A percentile compares a stretch with the other conserved stretches of the same genome.
These are phyloP conservation scores for Mucor irregularis DNA, from an alignment of 371 early-diverging fungal genomes.

Conservation along the genomic window DNA sequence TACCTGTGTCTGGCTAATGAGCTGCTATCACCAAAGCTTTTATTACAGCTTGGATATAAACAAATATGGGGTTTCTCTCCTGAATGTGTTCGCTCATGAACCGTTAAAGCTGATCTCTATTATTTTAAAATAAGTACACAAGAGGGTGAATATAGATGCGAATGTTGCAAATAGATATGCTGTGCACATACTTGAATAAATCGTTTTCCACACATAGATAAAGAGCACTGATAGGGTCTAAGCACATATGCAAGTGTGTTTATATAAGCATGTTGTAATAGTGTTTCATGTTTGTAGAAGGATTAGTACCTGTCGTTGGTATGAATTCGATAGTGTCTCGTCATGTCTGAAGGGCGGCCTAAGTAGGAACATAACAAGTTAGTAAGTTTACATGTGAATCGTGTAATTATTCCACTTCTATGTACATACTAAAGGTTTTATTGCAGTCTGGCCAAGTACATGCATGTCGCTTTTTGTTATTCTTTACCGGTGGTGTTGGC, in stretches of 20 bases:
- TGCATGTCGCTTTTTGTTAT: constrained; percentile 17
- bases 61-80: constrained; percentile 30
- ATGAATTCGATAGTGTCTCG: constrained; percentile 32
- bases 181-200: constrained; percentile 28
- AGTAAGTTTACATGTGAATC: neutral
- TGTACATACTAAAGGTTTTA: constrained; percentile 22
- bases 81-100: constrained; percentile 24
- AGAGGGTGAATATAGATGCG: too few relatives aligned
- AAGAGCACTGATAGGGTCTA: constrained; percentile 29
- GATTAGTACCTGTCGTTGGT: constrained; percentile 30
- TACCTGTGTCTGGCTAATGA: constrained; percentile 31
- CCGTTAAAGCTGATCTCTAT: constrained; percentile 23
- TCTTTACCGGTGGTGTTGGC: neutral
- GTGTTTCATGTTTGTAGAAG: too few relatives aligned
- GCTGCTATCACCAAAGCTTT: constrained; percentile 30
- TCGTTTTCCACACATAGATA: constrained; percentile 22
- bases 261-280: neutral
- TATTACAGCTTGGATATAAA: constrained; percentile 20
- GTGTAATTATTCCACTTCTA: neutral
- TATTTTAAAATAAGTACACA: too few relatives aligned
- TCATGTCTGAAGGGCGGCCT: constrained; percentile 30
- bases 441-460: constrained; percentile 25
- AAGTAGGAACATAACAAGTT: too few relatives aligned
- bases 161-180: too few relatives aligned
- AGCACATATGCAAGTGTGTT: neutral